These are phyloP conservation scores for Spathaspora gorwiae DNA, from an alignment of 805 yeast genomes.

Conservation along the genomic window DNA sequence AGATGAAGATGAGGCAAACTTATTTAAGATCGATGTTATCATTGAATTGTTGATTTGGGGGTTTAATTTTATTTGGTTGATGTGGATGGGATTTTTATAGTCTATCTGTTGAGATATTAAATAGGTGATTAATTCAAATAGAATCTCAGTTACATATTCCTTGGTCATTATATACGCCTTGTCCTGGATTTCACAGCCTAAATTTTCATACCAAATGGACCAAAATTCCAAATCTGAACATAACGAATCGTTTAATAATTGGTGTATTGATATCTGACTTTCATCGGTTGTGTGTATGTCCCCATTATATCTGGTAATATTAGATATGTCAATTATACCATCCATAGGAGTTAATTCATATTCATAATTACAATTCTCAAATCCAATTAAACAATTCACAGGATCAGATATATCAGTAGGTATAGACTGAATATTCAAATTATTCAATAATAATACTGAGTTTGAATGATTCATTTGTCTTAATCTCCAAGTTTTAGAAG, in stretches of 20 bases:
- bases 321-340: slow-evolving; percentile 27
- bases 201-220: slow-evolving; percentile 44
- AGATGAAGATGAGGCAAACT: slow-evolving; percentile 30
- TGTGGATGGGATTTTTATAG: slow-evolving; percentile 10
- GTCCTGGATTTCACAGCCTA: slow-evolving; percentile 55
- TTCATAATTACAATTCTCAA: slow-evolving; percentile 25
- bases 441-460: slow-evolving; percentile 55
- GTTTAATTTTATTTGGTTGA: neutral
- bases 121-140: slow-evolving; percentile 22
- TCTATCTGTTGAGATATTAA: slow-evolving; percentile 21
- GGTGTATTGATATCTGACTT: slow-evolving; percentile 14
- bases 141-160: slow-evolving; percentile 20
- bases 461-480: slow-evolving; percentile 86
- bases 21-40: slow-evolving; percentile 46
- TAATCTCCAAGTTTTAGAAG: slow-evolving; percentile 53
- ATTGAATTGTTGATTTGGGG: slow-evolving; percentile 23
- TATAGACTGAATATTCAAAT: slow-evolving; percentile 10
- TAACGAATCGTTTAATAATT: slow-evolving; percentile 42
- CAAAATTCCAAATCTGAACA: slow-evolving; percentile 54
- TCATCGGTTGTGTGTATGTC: slow-evolving; percentile 3
- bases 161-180: slow-evolving; percentile 28
- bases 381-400: slow-evolving; percentile 18
- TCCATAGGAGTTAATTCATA: slow-evolving; percentile 27
- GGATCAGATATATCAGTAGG: slow-evolving; percentile 1
- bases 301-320: slow-evolving; percentile 23